A percentile compares a stretch with the other conserved stretches of the same genome.
These are phyloP conservation scores for Gossypium lobatum DNA, from an alignment of 441 rosid genomes.

Conservation along the genomic window DNA sequence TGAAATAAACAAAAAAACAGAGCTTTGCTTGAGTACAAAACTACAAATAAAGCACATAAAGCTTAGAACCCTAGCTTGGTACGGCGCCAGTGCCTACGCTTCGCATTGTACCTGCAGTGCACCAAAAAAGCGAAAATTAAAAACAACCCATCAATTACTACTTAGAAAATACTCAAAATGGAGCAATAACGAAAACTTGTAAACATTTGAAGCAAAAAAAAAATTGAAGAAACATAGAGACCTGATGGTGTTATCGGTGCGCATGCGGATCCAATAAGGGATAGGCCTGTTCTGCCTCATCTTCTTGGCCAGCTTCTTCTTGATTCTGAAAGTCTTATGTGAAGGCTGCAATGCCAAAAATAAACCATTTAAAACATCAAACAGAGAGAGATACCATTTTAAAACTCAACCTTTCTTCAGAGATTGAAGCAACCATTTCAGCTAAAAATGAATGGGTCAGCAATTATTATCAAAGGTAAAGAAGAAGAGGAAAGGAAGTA, in stretches of 20 bases:
- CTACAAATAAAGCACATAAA: not conserved
- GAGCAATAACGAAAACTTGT: not conserved
- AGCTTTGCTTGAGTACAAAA: too few species aligned
- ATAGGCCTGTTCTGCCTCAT: constrained; percentile 93
- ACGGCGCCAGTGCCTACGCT: constrained; percentile 96
- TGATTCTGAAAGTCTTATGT: constrained; percentile 72
- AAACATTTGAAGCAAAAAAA: not conserved
- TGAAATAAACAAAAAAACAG: too few species aligned
- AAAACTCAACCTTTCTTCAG: not conserved
- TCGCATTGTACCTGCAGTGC: constrained; percentile 71
- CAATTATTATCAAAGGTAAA: not conserved
- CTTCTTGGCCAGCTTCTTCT: constrained; percentile 89
- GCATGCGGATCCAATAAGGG: constrained; percentile 81
- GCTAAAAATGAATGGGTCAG: not conserved
- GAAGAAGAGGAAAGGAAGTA: too few species aligned
- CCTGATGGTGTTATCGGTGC: constrained; percentile 88
- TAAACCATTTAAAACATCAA: not conserved
- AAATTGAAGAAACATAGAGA: not conserved
- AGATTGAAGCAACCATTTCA: not conserved
- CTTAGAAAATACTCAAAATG: not conserved
- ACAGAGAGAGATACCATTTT: not conserved
- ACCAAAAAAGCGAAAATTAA: not conserved
- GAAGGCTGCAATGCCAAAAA: constrained; percentile 47
- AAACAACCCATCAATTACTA: not conserved
- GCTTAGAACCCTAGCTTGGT: constrained; percentile 87